Evolutionary conservation across 2,329 filamentous ascomycete genomes (phyloP).

Genomic region (Chaetomium sp.): DNA sequence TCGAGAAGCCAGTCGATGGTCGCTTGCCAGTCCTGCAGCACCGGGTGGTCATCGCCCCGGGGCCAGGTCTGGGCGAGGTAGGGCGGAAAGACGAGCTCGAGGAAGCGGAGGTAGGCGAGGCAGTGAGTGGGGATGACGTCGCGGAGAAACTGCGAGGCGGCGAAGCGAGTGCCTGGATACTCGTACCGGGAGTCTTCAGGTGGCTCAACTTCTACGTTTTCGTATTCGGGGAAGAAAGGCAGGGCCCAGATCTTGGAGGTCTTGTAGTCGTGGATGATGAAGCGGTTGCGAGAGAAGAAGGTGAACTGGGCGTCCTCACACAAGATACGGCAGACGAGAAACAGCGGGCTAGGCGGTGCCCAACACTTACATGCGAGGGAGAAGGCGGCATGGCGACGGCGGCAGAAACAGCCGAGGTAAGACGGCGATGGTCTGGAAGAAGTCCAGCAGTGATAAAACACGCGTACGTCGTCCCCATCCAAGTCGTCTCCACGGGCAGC

Average conservation of each 20-base stretch:
- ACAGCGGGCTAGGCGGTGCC: conserved; percentile 10
- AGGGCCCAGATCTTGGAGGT: no score
- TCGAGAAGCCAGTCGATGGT: conserved; percentile 4
- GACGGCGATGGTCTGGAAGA: not conserved
- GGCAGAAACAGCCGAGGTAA: conserved; percentile 14
- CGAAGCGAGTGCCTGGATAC: not conserved
- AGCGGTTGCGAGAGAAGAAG: conserved; percentile 15
- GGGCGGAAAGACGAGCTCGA: conserved; percentile 7
- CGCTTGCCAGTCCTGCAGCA: conserved; percentile 3
- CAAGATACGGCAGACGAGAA: conserved; percentile 13
- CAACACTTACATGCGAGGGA: conserved; percentile 17
- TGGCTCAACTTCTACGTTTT: no score
- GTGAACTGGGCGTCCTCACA: conserved; percentile 7
- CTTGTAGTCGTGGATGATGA: conserved; percentile 8
- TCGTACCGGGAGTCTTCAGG: not conserved
- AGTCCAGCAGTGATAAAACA: not conserved
- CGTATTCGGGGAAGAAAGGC: no score
- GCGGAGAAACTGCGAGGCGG: conserved; percentile 4
- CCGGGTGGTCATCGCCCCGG: not conserved
- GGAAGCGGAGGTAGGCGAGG: conserved; percentile 6
- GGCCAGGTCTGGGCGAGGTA: conserved; percentile 2
- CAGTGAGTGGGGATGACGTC: not conserved
- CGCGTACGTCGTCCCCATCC: not conserved
- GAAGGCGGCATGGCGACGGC: conserved; percentile 7
- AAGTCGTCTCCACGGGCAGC: not conserved